Conservation (phyloP, 441 rosid species). For the Dalechampia spathulata region DNA sequence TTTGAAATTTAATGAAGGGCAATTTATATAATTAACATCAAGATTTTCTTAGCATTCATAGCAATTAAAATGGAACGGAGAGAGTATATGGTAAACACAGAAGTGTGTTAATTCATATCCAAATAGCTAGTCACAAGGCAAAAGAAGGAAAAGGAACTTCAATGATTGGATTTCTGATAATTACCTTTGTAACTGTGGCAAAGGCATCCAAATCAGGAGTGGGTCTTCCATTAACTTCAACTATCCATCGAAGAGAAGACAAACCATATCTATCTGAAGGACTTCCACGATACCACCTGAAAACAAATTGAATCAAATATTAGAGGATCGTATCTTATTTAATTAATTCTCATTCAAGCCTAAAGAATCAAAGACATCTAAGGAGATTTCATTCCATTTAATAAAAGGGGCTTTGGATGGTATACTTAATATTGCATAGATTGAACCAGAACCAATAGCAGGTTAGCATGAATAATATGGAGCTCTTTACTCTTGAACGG, state of each 20-base stretch:
- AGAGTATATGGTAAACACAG: too few species aligned
- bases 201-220: constrained; percentile 82
- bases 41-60: too few species aligned
- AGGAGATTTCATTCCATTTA: neutral
- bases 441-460: too few species aligned
- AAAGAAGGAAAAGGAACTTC: neutral
- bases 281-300: constrained; percentile 91
- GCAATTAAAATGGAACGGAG: too few species aligned
- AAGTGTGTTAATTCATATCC: too few species aligned
- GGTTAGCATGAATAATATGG: too few species aligned
- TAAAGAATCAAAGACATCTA: neutral
- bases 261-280: constrained; percentile 85
- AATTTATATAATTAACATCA: too few species aligned
- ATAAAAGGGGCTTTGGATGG: neutral
- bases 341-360: neutral
- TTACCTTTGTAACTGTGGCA: constrained; percentile 71
- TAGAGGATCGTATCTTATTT: too few species aligned
- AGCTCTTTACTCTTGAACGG: too few species aligned
- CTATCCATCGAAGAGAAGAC: constrained; percentile 86
- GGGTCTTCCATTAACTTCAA: constrained; percentile 80
- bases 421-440: too few species aligned
- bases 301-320: constrained; percentile 4
- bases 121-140: neutral
- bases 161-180: neutral
- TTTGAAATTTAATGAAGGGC: too few species aligned